Percentiles rank a stretch among this genome's conserved stretches.
Conservation (phyloP, 352 stramenopile genomes). For the Pythium phragmiticola region DNA sequence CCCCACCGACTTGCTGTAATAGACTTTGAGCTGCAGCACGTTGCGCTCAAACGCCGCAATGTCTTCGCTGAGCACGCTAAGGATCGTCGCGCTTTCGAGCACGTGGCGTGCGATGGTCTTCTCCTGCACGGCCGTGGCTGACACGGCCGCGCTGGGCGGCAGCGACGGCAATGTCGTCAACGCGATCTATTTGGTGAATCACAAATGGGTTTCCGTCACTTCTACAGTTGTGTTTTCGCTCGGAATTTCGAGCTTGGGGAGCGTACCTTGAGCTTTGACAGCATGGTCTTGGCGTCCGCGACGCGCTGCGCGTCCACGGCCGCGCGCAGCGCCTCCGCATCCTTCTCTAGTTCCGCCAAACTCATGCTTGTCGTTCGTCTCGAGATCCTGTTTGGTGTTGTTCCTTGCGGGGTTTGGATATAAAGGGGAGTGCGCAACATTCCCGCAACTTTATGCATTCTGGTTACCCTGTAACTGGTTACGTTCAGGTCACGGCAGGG, state of each 20-base stretch:
- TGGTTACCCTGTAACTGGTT: background rate
- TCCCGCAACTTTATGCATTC: slow-evolving; percentile 4
- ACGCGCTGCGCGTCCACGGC: slow-evolving; percentile 51
- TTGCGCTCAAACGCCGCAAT: slow-evolving; percentile 85
- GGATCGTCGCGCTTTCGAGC: slow-evolving; percentile 86
- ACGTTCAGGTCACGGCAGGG: no score
- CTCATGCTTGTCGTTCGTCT: slow-evolving; percentile 21
- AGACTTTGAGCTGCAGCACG: slow-evolving; percentile 89
- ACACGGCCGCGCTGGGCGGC: slow-evolving; percentile 56
- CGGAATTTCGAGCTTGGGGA: background rate
- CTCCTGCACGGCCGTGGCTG: slow-evolving; percentile 60
- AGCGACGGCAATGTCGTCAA: slow-evolving; percentile 83
- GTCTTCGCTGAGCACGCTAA: slow-evolving; percentile 86
- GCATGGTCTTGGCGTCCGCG: slow-evolving; percentile 40
- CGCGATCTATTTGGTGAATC: slow-evolving; percentile 55
- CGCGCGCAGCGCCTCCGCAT: slow-evolving; percentile 62
- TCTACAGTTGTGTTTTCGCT: slow-evolving; percentile 4
- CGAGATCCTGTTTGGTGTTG: slow-evolving; percentile 4
- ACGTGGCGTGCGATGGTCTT: slow-evolving; percentile 81
- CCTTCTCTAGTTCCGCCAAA: slow-evolving; percentile 53
- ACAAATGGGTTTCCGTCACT: background rate
- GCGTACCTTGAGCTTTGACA: slow-evolving; percentile 66
- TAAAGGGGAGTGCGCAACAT: background rate
- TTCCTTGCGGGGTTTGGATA: slow-evolving; percentile 1
- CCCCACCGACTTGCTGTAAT: slow-evolving; percentile 54